A percentile compares a stretch with the other conserved stretches of the same genome.
These are phyloP conservation scores for Pleodorina starrii DNA, from an alignment of 139 green algal species.

Conservation along the genomic window DNA sequence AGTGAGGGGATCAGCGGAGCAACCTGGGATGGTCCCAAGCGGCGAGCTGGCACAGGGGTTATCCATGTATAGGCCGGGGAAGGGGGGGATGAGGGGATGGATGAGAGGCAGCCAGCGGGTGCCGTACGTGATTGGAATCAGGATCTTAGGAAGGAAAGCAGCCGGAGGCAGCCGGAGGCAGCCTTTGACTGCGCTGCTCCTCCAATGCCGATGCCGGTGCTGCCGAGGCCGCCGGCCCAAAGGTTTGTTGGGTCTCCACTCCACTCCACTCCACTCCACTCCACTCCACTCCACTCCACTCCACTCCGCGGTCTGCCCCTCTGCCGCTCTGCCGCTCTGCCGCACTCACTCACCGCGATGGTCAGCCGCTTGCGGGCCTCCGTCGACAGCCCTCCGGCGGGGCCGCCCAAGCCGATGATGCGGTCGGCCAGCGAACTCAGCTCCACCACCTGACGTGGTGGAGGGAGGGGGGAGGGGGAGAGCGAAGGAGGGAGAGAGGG, in stretches of 20 bases:
- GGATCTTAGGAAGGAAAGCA: too few species aligned
- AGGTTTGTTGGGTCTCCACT: too few species aligned
- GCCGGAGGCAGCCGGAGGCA: too few species aligned
- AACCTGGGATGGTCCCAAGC: neutral
- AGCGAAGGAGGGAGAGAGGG: too few species aligned
- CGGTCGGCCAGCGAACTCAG: slow-evolving; percentile 58
- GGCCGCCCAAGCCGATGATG: slow-evolving; percentile 60
- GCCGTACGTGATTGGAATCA: too few species aligned
- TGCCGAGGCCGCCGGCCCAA: neutral
- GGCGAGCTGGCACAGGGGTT: neutral
- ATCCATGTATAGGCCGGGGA: too few species aligned
- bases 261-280: neutral
- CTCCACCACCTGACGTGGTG: slow-evolving; percentile 74
- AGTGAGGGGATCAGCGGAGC: neutral
- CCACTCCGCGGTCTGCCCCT: too few species aligned
- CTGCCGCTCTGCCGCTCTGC: neutral
- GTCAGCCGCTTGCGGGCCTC: slow-evolving; percentile 94
- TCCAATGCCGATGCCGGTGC: neutral
- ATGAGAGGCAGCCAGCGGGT: too few species aligned
- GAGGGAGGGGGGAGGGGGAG: neutral
- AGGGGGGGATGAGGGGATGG: too few species aligned
- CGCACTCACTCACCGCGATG: slow-evolving; percentile 83
- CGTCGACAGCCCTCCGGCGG: slow-evolving; percentile 68
- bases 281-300: neutral
- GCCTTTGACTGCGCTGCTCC: neutral